Percentiles rank a stretch among this genome's conserved stretches.
Conservation (phyloP, 805 yeast species). For the Monosporozyma solicola region DNA sequence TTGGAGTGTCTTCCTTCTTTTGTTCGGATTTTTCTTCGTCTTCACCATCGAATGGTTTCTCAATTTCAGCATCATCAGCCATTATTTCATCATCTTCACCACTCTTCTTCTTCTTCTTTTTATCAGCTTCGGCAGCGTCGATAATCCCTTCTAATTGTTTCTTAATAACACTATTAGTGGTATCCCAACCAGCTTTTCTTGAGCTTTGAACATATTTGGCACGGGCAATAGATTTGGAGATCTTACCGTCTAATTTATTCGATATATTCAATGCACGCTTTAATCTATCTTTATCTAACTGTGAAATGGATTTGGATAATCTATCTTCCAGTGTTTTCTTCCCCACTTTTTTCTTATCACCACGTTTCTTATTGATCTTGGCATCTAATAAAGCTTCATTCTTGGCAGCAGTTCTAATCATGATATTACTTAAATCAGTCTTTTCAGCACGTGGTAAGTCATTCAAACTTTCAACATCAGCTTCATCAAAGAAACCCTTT, state of each 20-base stretch:
- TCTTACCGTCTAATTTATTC: constrained; percentile 52
- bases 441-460: constrained; percentile 50
- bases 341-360: constrained; percentile 14
- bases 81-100: constrained; percentile 13
- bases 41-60: constrained; percentile 1
- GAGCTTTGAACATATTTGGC: constrained; percentile 52
- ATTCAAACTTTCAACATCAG: constrained; percentile 42
- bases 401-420: constrained; percentile 58
- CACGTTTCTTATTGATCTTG: constrained; percentile 40
- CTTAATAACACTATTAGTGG: constrained; percentile 45
- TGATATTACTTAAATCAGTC: constrained; percentile 51
- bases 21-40: not conserved
- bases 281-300: constrained; percentile 31
- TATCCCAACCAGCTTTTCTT: constrained; percentile 68
- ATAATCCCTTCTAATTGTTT: constrained; percentile 14
- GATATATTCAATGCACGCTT: constrained; percentile 44
- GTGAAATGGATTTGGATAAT: constrained; percentile 20
- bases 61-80: constrained; percentile 22
- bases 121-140: not conserved
- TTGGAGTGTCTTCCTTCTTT: not conserved
- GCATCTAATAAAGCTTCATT: constrained; percentile 53
- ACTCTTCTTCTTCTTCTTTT: constrained; percentile 5
- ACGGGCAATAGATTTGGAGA: constrained; percentile 54
- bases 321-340: constrained; percentile 19
- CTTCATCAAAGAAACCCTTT: constrained; percentile 30